A percentile compares a stretch with the other conserved stretches of the same genome.
These are phyloP conservation scores for Ilyonectria sp. DNA, from an alignment of 2,329 filamentous ascomycete genomes.

Conservation along the genomic window DNA sequence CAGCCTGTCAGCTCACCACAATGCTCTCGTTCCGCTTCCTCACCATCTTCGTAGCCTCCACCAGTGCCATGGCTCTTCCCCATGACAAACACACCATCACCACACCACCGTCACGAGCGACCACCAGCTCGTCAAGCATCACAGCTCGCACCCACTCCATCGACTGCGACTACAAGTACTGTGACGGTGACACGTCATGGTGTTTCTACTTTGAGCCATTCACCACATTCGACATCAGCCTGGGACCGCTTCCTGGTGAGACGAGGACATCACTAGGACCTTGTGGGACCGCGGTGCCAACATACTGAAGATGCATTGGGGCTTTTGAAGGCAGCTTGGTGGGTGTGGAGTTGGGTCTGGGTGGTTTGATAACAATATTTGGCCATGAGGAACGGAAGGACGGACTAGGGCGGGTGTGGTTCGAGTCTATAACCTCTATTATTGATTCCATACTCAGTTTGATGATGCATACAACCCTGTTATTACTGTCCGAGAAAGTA, in stretches of 20 bases:
- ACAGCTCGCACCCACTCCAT: slow-evolving; percentile 33
- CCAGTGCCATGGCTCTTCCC: slow-evolving; percentile 26
- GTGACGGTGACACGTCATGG: slow-evolving; percentile 54
- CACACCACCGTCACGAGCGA: not conserved
- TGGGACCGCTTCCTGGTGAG: slow-evolving; percentile 56
- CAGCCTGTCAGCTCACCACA: not conserved
- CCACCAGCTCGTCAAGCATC: slow-evolving; percentile 25
- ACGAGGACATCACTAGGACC: slow-evolving; percentile 51
- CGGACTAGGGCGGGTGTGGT: not conserved
- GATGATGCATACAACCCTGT: not conserved
- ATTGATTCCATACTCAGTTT: not conserved
- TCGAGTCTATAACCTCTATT: not conserved
- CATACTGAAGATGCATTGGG: not conserved
- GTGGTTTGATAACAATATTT: not conserved
- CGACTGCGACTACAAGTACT: slow-evolving; percentile 55
- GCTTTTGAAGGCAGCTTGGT: not conserved
- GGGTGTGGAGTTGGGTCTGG: not conserved
- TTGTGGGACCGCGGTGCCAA: slow-evolving; percentile 40
- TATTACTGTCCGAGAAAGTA: not conserved
- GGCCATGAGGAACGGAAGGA: not conserved
- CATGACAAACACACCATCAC: slow-evolving; percentile 9
- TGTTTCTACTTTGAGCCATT: slow-evolving; percentile 59
- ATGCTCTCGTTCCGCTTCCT: slow-evolving; percentile 12
- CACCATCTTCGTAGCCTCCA: slow-evolving; percentile 25
- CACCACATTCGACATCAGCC: slow-evolving; percentile 52